These are phyloP conservation scores for Cyclotella kingstonii DNA, from an alignment of 108 stramenopile species.

Conservation along the genomic window DNA sequence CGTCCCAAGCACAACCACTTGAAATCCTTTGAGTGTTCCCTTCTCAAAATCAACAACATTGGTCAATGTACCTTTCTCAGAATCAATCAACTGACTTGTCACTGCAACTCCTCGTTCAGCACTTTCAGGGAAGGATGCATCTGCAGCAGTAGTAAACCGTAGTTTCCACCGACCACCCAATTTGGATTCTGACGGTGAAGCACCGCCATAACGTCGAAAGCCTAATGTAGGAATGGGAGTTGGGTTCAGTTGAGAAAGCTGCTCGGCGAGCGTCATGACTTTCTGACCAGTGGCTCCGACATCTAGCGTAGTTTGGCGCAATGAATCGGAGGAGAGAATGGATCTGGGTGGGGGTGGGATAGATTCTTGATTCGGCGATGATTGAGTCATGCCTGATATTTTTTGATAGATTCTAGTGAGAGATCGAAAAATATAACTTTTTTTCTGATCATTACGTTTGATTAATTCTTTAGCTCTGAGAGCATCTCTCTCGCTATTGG, in stretches of 20 bases:
- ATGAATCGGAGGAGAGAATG: conserved; percentile 25
- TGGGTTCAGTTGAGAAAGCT: conserved; percentile 38
- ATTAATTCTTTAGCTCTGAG: conserved; percentile 7
- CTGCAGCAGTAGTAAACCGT: conserved; percentile 42
- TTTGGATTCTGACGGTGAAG: conserved; percentile 13
- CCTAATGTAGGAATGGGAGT: conserved; percentile 35
- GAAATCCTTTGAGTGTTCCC: conserved; percentile 36
- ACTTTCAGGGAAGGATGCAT: conserved; percentile 29
- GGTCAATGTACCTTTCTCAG: conserved; percentile 28
- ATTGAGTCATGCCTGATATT: conserved; percentile 17
- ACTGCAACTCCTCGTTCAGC: conserved; percentile 16
- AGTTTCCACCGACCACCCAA: conserved; percentile 40
- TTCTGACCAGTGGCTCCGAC: conserved; percentile 21
- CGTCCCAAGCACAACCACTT: conserved; percentile 39
- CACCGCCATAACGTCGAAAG: conserved; percentile 27
- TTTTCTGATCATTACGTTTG: conserved; percentile 4
- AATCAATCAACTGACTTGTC: conserved; percentile 36
- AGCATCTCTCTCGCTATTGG: neutral
- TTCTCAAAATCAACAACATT: conserved; percentile 45
- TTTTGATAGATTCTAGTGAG: conserved; percentile 22
- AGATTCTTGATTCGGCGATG: neutral
- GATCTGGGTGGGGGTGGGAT: neutral
- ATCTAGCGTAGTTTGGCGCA: conserved; percentile 21
- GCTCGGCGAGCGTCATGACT: conserved; percentile 34
- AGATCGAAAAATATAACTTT: conserved; percentile 9